A percentile compares a stretch with the other conserved stretches of the same genome.
These are phyloP conservation scores for Skeletonema costatum DNA, from an alignment of 108 stramenopile species.

Conservation along the genomic window DNA sequence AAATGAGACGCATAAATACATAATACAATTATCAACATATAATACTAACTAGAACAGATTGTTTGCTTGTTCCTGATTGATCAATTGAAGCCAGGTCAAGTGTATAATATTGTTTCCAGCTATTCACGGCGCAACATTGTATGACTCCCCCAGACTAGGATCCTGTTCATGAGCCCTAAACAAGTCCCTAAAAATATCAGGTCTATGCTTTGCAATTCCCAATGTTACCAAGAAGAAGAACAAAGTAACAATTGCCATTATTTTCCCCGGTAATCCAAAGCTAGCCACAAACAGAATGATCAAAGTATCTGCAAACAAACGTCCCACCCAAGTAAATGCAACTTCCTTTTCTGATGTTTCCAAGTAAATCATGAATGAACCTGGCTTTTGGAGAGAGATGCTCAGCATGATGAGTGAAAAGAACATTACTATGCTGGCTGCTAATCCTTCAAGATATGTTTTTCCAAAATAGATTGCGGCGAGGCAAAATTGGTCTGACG, in stretches of 20 bases:
- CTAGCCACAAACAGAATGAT: conserved; percentile 16
- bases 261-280: conserved; percentile 11
- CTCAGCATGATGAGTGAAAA: conserved; percentile 11
- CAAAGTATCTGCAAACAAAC: conserved; percentile 21
- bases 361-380: conserved; percentile 37
- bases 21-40: not conserved
- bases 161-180: conserved; percentile 40
- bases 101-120: not conserved
- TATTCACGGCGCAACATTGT: not conserved
- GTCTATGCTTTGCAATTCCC: conserved; percentile 36
- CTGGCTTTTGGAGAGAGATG: conserved; percentile 38
- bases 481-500: not conserved
- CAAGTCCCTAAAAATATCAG: conserved; percentile 44
- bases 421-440: conserved; percentile 10
- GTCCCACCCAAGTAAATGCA: conserved; percentile 32
- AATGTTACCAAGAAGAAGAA: conserved; percentile 15
- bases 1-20: too few relatives aligned
- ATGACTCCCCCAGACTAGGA: conserved; percentile 12
- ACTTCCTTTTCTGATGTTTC: conserved; percentile 33
- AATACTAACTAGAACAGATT: not conserved
- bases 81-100: not conserved
- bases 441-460: conserved; percentile 19
- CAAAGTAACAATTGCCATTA: conserved; percentile 30
- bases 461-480: conserved; percentile 12
- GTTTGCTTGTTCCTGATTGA: not conserved